phyloP scores from a whole-genome alignment of 768 basidiomycete genomes.

The Kwoniella pini region DNA sequence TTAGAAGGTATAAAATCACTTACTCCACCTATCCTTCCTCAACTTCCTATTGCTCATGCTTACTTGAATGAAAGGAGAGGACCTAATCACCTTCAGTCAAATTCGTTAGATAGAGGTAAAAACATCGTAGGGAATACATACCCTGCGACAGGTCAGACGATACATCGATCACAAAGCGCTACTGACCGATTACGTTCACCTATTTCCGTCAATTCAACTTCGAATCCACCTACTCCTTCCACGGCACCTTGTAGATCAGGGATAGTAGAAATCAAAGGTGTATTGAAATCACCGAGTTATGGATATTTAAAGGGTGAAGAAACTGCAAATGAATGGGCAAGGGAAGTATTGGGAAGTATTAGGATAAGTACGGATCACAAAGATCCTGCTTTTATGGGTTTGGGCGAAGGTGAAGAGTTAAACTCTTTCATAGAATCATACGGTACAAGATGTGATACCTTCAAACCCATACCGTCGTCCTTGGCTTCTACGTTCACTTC shows the following conservation, averaged over 20 bases:
- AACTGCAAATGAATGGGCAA: constrained; percentile 1
- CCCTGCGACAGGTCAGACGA: not conserved
- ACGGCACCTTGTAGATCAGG: constrained; percentile 3
- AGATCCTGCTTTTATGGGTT: not conserved
- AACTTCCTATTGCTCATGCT: not conserved
- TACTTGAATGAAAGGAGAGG: not conserved
- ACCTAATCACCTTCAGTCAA: not conserved
- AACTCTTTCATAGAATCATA: not conserved
- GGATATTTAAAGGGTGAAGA: not conserved
- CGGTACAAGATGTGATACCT: not conserved
- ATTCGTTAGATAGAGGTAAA: not conserved
- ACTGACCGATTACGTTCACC: constrained; percentile 2
- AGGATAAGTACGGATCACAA: constrained; percentile 7
- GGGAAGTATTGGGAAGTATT: constrained; percentile 1
- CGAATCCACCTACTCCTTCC: not conserved
- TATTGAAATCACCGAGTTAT: constrained; percentile 7
- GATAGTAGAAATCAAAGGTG: constrained; percentile 7
- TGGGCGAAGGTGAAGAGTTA: not conserved
- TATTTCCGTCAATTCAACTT: not conserved
- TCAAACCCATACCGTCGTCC: not conserved
- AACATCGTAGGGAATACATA: not conserved
- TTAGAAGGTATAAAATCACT: constrained; percentile 12
- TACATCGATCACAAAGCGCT: constrained; percentile 5
- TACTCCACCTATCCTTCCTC: constrained; percentile 2
- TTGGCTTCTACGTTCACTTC: not conserved